Evolutionary conservation across 495 filamentous ascomycete genomes (phyloP).

Genomic region (Daldinia bambusicola): DNA sequence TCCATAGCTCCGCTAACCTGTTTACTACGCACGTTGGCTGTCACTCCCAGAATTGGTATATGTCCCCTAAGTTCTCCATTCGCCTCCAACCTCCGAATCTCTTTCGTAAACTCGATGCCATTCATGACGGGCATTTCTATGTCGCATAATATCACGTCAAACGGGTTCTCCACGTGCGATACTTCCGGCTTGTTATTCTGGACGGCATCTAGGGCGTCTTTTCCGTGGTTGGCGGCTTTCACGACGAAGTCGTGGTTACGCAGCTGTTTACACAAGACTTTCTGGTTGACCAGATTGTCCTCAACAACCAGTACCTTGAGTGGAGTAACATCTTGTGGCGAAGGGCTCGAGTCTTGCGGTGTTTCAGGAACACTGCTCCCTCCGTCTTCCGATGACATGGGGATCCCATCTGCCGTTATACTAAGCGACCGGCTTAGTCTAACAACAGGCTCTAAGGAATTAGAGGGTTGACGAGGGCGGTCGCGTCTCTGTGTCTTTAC

Average conservation of each 20-base stretch:
- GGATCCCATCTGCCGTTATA: slow-evolving; percentile 42
- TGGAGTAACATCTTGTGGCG: slow-evolving; percentile 23
- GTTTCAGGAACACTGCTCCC: background rate
- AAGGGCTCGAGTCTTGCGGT: background rate
- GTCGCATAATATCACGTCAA: slow-evolving; percentile 79
- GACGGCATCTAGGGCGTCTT: slow-evolving; percentile 71
- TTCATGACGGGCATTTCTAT: slow-evolving; percentile 90
- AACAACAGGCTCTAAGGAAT: slow-evolving; percentile 12
- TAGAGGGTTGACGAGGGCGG: background rate
- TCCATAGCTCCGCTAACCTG: slow-evolving; percentile 72
- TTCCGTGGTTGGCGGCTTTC: slow-evolving; percentile 76
- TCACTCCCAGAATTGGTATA: slow-evolving; percentile 80
- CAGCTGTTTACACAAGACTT: slow-evolving; percentile 72
- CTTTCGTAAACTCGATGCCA: slow-evolving; percentile 72
- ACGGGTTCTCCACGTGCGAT: slow-evolving; percentile 41
- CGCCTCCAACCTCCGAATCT: slow-evolving; percentile 71
- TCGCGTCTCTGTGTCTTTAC: slow-evolving; percentile 61
- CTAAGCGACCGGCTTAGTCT: slow-evolving; percentile 36
- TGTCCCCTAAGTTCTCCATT: slow-evolving; percentile 60
- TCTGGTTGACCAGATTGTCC: slow-evolving; percentile 82
- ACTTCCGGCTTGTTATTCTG: slow-evolving; percentile 42
- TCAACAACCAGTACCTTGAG: slow-evolving; percentile 72
- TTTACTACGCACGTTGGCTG: slow-evolving; percentile 75
- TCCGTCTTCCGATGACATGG: slow-evolving; percentile 17
- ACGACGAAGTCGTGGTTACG: slow-evolving; percentile 70